Evolutionary conservation across 139 green algal species (phyloP), one percentile per base, ranked within the genome.

Genomic region (Coelastrella sp.): DNA sequence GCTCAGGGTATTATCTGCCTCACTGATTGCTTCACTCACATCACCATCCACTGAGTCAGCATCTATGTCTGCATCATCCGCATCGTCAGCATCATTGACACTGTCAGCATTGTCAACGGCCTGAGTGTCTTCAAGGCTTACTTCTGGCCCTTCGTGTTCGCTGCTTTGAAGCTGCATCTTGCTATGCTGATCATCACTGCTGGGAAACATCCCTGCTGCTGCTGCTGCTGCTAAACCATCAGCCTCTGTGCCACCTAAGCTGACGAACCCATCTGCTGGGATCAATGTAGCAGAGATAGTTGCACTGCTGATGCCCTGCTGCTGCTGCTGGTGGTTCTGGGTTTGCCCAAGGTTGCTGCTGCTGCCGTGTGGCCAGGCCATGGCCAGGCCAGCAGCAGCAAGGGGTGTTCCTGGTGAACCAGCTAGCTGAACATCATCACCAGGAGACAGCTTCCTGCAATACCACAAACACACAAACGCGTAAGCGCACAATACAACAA

Each of bases 381-480:
- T 75, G 83, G 54, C 83, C 68, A 88, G 66, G 66, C 83, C 82
- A 54, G 64, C 82, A 66, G 77, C 77, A 61, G 83, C 83, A 16
- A 73, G 65, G 14, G 61, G 47, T 8, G 83, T 32, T 76, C 14
- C 8, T 32, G 68, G 68, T 6, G 83, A 80, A 7, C 17, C 83
- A 54, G 66, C 16, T 32, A 56, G 82, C 10, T 16, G 74, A 8
- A 58, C 74, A 80, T 57, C 74, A 57, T 80, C 32, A 57, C 74
- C 74, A 8, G 23, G 74, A 80, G 11, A 17, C 74, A 76, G 58
- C 23, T 32, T 68, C n/a, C 82, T 87, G 82, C 82, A 87, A 23
- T 16, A 77, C 5, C 4, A 74, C 2, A 11, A 23, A 0, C 17
- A 10, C n/a, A 22, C 3, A 7, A 32, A 0, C n/a, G 17, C 17